Base-by-base conservation (phyloP, 352 stramenopile genomes). In the Pythium insidiosum region DNA sequence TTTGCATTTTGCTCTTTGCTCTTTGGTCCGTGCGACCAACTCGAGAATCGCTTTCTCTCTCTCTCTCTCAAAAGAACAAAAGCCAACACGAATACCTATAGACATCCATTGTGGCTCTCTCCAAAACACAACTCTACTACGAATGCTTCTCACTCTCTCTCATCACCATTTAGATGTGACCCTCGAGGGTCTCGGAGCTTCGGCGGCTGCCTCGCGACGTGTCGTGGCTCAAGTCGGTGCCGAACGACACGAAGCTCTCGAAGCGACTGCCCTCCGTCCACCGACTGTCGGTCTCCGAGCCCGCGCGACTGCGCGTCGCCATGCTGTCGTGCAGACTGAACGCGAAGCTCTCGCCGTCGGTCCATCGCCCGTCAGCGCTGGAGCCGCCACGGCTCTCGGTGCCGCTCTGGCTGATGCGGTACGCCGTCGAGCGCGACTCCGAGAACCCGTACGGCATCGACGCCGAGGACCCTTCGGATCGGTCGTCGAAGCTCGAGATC, bases 161-260 rank as follows among this genome's bases (percentile, higher is more conserved):
- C n/a, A 42, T 29, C 29, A 24, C 26, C 25, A 34, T 29, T 55
- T 56, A 56, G 47, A 56, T 48, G 49, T 49, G n/a, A 30, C 47
- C 47, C 37, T 54, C 47, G n/a, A 35, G 16, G 26, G 47, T 31
- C 26, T 54, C 47, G 16, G 33, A 26, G 7, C 47, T 42, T 21
- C 13, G 15, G 12, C 24, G 12, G 26, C 31, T 10, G 43, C 37
- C 22, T 18, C 39, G 13, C 19, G 31, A 19, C 46, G 37, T 19
- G 5, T n/a, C 40, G 31, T 18, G 21, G n/a, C 46, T 22, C 5
- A 15, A 9, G 18, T 55, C 39, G 47, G 30, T 55, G 22, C 23
- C 16, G 6, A 31, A 44, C 18, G 34, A 44, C 34, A 38, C 31
- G 25, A 50, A 50, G 43, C 43, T 50, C 23, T 43, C 33, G 3